Conservation (phyloP, 257 asterid species). For the Ligustrum vulgare region DNA sequence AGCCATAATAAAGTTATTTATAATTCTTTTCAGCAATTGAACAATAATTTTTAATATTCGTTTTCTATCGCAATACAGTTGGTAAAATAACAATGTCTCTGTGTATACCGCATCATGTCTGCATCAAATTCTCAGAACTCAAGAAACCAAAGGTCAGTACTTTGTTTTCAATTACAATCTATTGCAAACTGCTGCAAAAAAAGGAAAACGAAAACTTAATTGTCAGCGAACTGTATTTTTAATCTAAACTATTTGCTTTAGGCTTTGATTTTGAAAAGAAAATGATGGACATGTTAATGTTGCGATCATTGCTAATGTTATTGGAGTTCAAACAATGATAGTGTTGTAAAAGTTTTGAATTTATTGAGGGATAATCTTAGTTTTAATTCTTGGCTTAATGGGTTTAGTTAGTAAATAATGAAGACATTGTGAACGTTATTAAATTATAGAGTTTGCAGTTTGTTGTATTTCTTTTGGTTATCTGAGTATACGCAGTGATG, state of each 20-base stretch:
- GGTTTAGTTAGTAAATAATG: background rate
- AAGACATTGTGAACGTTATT: background rate
- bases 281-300: background rate
- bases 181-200: too few species aligned
- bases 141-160: constrained; percentile 45
- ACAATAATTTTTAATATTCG: background rate
- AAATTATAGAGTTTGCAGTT: background rate
- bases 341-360: background rate
- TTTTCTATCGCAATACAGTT: background rate
- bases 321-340: background rate
- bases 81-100: constrained; percentile 39
- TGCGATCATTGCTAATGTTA: background rate
- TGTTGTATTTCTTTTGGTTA: background rate
- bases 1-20: background rate
- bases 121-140: constrained; percentile 35
- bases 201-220: too few species aligned
- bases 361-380: background rate
- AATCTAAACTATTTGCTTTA: background rate
- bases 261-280: background rate
- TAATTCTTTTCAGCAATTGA: background rate
- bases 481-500: background rate
- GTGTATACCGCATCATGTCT: constrained; percentile 35
- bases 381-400: background rate
- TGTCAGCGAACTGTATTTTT: background rate
- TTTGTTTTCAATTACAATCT: background rate